Evolutionary conservation across 2,329 filamentous ascomycete genomes (phyloP).

Genomic region (Fusarium chaquense): DNA sequence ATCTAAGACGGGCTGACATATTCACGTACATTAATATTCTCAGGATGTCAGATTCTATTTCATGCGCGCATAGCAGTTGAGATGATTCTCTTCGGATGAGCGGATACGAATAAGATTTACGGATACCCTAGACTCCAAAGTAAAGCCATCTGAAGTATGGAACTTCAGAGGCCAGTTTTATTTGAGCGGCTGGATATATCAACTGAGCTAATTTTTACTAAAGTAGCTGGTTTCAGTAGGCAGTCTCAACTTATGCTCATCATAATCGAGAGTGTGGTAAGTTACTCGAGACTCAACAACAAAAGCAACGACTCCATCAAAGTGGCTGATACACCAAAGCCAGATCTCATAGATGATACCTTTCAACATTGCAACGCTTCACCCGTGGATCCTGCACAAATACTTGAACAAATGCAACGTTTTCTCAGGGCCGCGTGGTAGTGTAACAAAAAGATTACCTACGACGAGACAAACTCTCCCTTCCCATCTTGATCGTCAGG

Average conservation of each 20-base stretch:
- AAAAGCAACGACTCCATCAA: too few relatives aligned
- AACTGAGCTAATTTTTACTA: neutral
- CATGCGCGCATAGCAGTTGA: neutral
- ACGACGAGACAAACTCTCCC: slow-evolving; percentile 6
- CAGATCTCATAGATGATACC: neutral
- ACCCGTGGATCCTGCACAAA: neutral
- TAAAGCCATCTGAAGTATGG: neutral
- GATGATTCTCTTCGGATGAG: neutral
- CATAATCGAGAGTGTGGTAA: neutral
- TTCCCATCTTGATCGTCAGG: slow-evolving; percentile 20
- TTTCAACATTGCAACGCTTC: neutral
- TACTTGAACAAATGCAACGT: slow-evolving; percentile 27
- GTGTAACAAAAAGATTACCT: slow-evolving; percentile 13
- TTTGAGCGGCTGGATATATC: neutral
- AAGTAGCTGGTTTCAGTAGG: neutral
- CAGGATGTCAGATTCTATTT: slow-evolving; percentile 4
- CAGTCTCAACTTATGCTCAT: neutral
- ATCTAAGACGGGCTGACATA: neutral
- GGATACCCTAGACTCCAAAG: neutral
- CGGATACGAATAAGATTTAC: neutral
- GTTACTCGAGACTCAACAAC: neutral
- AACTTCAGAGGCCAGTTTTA: neutral
- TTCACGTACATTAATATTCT: slow-evolving; percentile 9
- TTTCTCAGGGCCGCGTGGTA: slow-evolving; percentile 17
- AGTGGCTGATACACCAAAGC: too few relatives aligned